Evolutionary conservation across 2,329 filamentous ascomycete species (phyloP).

Genomic region (Diaporthe vaccinii): DNA sequence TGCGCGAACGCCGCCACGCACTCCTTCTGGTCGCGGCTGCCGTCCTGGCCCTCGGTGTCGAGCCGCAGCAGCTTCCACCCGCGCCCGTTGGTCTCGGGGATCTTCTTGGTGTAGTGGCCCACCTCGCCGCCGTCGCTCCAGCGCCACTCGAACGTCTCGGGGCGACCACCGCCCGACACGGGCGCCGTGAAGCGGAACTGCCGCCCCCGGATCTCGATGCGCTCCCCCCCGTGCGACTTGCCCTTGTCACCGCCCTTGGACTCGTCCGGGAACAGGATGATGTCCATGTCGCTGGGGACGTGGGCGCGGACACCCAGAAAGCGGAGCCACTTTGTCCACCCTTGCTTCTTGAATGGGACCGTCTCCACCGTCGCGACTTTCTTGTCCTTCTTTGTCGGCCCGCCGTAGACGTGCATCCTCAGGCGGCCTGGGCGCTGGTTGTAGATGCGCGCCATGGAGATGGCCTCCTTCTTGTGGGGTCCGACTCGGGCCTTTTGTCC

Average conservation of each 20-base stretch:
- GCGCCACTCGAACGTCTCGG: constrained; percentile 28
- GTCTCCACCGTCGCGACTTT: constrained; percentile 12
- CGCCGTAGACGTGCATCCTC: constrained; percentile 14
- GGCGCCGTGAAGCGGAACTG: constrained; percentile 15
- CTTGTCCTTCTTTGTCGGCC: constrained; percentile 10
- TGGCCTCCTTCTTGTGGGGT: constrained; percentile 15
- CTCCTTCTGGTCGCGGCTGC: constrained; percentile 22
- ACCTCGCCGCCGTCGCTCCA: constrained; percentile 29
- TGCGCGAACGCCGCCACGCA: constrained; percentile 19
- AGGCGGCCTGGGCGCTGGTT: neutral
- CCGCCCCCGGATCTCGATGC: constrained; percentile 12
- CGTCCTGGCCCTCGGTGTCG: constrained; percentile 21
- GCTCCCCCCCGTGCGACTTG: neutral
- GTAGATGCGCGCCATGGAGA: constrained; percentile 18
- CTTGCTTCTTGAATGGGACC: constrained; percentile 18
- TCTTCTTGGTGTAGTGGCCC: constrained; percentile 2
- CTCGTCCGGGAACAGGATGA: constrained; percentile 22
- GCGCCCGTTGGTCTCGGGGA: constrained; percentile 9
- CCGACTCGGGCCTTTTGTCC: constrained; percentile 19
- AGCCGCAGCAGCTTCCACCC: constrained; percentile 27
- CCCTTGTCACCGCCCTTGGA: neutral
- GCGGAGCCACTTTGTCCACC: constrained; percentile 9
- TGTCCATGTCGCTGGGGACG: neutral
- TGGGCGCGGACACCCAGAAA: neutral
- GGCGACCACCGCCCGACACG: neutral